Percentiles rank a stretch among this genome's conserved stretches.
Evolutionary conservation across 2,329 filamentous ascomycete genomes (phyloP).

Genomic region (Aspergillus uvarum): DNA sequence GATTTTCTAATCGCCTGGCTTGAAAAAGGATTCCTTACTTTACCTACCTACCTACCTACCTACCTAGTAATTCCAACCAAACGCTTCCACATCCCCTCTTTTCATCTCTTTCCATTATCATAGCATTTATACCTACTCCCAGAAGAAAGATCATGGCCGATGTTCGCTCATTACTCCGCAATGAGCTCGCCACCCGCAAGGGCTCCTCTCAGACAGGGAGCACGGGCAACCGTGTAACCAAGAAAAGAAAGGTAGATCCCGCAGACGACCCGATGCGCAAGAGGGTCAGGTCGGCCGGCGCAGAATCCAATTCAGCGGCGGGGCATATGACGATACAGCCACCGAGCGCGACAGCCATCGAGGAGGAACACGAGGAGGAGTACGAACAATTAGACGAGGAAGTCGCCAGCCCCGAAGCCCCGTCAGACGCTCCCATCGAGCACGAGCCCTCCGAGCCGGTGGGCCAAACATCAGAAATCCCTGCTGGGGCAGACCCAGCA

Average conservation of each 20-base stretch:
- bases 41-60: not conserved
- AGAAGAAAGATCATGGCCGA: conserved; percentile 64
- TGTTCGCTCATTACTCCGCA: conserved; percentile 74
- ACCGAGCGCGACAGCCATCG: conserved; percentile 24
- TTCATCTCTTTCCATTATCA: not conserved
- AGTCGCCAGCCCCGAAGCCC: conserved; percentile 24
- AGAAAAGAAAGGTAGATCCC: conserved; percentile 57
- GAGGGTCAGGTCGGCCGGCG: conserved; percentile 41
- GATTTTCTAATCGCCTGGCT: not conserved
- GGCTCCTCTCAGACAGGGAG: conserved; percentile 59
- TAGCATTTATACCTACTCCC: not conserved
- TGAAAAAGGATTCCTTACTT: not conserved
- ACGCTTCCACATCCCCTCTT: not conserved
- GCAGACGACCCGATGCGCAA: conserved; percentile 45
- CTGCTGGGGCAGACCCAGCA: conserved; percentile 9
- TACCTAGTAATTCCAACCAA: not conserved
- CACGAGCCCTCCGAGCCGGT: conserved; percentile 13
- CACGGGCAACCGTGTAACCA: conserved; percentile 40
- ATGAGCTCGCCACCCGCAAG: conserved; percentile 71
- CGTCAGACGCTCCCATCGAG: conserved; percentile 16
- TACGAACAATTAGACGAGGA: conserved; percentile 25
- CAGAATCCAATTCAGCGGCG: conserved; percentile 33
- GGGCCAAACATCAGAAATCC: conserved; percentile 5
- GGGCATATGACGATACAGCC: conserved; percentile 26
- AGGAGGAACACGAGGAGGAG: conserved; percentile 26